Conservation (phyloP, 805 yeast genomes). For the Barnettozyma wickerhamii region DNA sequence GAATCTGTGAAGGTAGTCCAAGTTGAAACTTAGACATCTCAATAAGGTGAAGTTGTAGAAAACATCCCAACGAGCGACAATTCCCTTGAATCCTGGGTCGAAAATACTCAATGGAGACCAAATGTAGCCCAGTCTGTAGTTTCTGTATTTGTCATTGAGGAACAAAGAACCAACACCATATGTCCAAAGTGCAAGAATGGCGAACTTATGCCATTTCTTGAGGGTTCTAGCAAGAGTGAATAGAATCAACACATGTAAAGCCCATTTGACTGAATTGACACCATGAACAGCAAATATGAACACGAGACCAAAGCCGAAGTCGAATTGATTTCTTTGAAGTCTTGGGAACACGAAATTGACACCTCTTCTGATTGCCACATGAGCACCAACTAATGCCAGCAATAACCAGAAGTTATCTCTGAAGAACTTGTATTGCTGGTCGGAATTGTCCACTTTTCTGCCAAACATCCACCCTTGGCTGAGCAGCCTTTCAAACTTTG, state of each 20-base stretch:
- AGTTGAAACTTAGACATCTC: slow-evolving; percentile 75
- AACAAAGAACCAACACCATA: slow-evolving; percentile 80
- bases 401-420: slow-evolving; percentile 73
- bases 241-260: slow-evolving; percentile 52
- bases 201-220: slow-evolving; percentile 30
- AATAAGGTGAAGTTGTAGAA: slow-evolving; percentile 86
- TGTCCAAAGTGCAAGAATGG: slow-evolving; percentile 55
- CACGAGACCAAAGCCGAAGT: slow-evolving; percentile 62
- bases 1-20: slow-evolving; percentile 60
- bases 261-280: slow-evolving; percentile 56
- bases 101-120: slow-evolving; percentile 40
- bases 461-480: slow-evolving; percentile 89
- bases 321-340: slow-evolving; percentile 55
- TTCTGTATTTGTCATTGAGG: slow-evolving; percentile 64
- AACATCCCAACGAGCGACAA: slow-evolving; percentile 92
- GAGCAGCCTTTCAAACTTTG: slow-evolving; percentile 53
- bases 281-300: slow-evolving; percentile 81
- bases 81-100: slow-evolving; percentile 65
- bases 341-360: slow-evolving; percentile 20
- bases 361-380: slow-evolving; percentile 45
- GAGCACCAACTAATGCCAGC: slow-evolving; percentile 49
- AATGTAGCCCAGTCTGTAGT: slow-evolving; percentile 44
- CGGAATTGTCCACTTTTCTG: slow-evolving; percentile 88
- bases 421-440: slow-evolving; percentile 82
- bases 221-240: slow-evolving; percentile 43